Evolutionary conservation across 1,139 yeast species (phyloP), one percentile per base, ranked within the genome.

Genomic region (Pichia sp.): DNA sequence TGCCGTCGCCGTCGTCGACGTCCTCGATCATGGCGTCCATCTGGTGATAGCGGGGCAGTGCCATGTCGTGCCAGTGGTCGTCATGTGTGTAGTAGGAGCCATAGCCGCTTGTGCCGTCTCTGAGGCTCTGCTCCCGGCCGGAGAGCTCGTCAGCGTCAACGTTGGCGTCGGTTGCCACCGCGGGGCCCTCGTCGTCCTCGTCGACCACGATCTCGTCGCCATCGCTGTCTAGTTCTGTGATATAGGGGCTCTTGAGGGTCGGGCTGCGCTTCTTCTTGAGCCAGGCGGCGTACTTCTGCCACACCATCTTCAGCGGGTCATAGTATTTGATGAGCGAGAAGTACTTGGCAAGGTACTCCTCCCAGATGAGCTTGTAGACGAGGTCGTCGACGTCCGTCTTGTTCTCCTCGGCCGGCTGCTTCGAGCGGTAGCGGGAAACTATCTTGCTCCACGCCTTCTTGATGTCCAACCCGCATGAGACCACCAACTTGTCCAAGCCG

Each of bases 301-400:
- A 61, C 14, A 62, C 46, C 7, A 61, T 4, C 36, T 56, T 46
- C 4, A 55, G 16, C 1, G 63, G 65, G 46, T 62, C 47, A 36
- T 55, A 56, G 40, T 60, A 61, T 41, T 53, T 53, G 4, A 62
- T 53, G 17, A 62, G n/a, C 3, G 63, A 52, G 36, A 58, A 56
- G 50, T 61, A 58, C 34, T 58, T 61, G 2, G 53, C 51, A 3
- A 62, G 27, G 40, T 58, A 61, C 29, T 55, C 60, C 42, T 60
- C 55, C 58, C 60, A 58, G 30, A 62, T 54, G 43, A 60, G 31
- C 33, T 41, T 55, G 36, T 52, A 54, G 7, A 60, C 38, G 10
- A 53, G 31, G n/a, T 54, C 55, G 29, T 61, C 58, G 6, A 54
- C 46, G 40, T 49, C 29, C 45, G 24, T 20, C 24, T 3, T 20